phyloP scores from a whole-genome alignment of 805 yeast species.

The Torulaspora franciscae region DNA sequence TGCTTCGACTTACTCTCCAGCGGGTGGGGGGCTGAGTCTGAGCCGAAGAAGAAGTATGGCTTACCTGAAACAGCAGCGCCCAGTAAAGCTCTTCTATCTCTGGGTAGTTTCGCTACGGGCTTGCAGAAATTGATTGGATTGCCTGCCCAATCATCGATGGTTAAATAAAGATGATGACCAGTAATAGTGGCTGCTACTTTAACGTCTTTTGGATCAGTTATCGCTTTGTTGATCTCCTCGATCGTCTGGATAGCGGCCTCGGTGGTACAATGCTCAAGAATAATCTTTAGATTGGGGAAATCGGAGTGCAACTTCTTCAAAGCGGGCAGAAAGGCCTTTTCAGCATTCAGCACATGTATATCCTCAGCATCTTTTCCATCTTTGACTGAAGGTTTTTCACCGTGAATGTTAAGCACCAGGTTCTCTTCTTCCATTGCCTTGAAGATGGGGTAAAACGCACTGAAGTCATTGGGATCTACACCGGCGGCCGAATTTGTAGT shows the following conservation, averaged over 20 bases:
- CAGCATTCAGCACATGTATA: conserved; percentile 91
- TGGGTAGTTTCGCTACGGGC: conserved; percentile 93
- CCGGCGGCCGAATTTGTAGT: conserved; percentile 95
- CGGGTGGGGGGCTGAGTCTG: conserved; percentile 98
- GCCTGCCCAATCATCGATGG: conserved; percentile 96
- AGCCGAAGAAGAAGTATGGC: conserved; percentile 91
- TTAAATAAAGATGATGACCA: conserved; percentile 86
- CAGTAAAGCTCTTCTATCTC: conserved; percentile 73
- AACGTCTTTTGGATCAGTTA: conserved; percentile 37
- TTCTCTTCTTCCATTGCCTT: conserved; percentile 77
- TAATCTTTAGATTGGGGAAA: conserved; percentile 81
- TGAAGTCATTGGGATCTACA: conserved; percentile 88
- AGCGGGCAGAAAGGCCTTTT: conserved; percentile 87
- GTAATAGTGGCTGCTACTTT: conserved; percentile 89
- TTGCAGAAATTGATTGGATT: conserved; percentile 92
- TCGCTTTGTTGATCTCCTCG: conserved; percentile 51
- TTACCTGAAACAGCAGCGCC: conserved; percentile 88
- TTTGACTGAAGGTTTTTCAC: conserved; percentile 78
- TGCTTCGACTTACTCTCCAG: conserved; percentile 68
- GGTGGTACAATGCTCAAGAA: conserved; percentile 93
- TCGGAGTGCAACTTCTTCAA: conserved; percentile 67
- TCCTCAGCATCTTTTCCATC: conserved; percentile 49
- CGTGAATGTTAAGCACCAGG: conserved; percentile 84
- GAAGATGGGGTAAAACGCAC: conserved; percentile 82
- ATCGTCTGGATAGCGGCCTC: conserved; percentile 80